phyloP scores from a whole-genome alignment of 2,329 filamentous ascomycete genomes.

The Botrytis deweyae region DNA sequence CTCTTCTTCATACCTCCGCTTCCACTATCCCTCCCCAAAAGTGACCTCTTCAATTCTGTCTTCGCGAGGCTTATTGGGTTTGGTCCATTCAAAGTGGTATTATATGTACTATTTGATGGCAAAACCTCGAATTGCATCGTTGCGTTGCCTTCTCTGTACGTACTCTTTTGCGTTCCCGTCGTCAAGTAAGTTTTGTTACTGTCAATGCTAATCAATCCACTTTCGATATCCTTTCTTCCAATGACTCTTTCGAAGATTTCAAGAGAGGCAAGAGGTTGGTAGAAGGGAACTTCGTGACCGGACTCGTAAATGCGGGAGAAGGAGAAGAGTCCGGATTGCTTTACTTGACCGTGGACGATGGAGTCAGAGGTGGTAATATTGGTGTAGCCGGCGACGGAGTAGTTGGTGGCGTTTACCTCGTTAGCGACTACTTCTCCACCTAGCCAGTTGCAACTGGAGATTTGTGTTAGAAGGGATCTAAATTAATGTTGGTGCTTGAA shows the following conservation, averaged over 20 bases:
- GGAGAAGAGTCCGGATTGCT: slow-evolving; percentile 70
- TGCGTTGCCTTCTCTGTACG: slow-evolving; percentile 34
- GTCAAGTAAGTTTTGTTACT: slow-evolving; percentile 29
- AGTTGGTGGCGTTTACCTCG: slow-evolving; percentile 52
- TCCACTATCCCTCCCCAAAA: slow-evolving; percentile 9
- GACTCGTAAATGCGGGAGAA: slow-evolving; percentile 65
- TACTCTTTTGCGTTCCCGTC: slow-evolving; percentile 29
- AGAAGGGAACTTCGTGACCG: slow-evolving; percentile 57
- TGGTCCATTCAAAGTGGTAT: slow-evolving; percentile 45
- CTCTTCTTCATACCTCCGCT: neutral
- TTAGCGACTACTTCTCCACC: slow-evolving; percentile 70
- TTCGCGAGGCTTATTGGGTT: slow-evolving; percentile 31
- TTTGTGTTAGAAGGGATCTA: slow-evolving; percentile 52
- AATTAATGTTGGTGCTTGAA: slow-evolving; percentile 42
- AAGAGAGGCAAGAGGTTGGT: slow-evolving; percentile 52
- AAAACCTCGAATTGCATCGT: slow-evolving; percentile 47
- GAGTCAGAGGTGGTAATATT: slow-evolving; percentile 65
- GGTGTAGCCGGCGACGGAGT: slow-evolving; percentile 63
- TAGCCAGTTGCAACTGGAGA: slow-evolving; percentile 62
- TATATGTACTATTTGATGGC: slow-evolving; percentile 48
- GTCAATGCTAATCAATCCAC: slow-evolving; percentile 51
- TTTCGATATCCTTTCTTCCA: slow-evolving; percentile 49
- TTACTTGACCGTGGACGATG: slow-evolving; percentile 66
- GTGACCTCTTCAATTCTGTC: slow-evolving; percentile 19
- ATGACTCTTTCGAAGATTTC: slow-evolving; percentile 53